Percentiles rank a stretch among this genome's conserved stretches.
Conservation (phyloP, 2,329 filamentous ascomycete genomes). For the Calycina herbarum region DNA sequence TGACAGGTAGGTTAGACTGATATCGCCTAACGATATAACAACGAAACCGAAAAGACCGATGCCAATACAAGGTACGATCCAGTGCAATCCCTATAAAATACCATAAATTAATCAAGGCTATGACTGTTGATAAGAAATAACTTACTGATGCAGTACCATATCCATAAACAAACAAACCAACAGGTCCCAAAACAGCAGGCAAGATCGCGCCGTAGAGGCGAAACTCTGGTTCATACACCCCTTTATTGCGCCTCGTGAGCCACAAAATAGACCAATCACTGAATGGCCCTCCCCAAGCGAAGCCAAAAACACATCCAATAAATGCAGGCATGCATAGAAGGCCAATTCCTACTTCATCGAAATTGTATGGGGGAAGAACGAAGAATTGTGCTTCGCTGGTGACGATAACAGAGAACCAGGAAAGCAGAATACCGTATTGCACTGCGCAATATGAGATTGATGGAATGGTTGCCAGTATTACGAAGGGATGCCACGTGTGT, state of each 20-base stretch:
- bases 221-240: conserved; percentile 45
- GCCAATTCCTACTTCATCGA: conserved; percentile 40
- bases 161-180: conserved; percentile 17
- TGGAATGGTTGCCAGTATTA: conserved; percentile 41
- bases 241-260: conserved; percentile 40
- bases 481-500: conserved; percentile 41
- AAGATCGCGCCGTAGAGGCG: conserved; percentile 37
- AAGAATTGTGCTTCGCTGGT: conserved; percentile 41
- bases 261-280: conserved; percentile 41
- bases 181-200: conserved; percentile 11
- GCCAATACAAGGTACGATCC: conserved; percentile 20
- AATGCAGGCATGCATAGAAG: conserved; percentile 43
- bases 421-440: conserved; percentile 41
- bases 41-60: conserved; percentile 16
- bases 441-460: conserved; percentile 42
- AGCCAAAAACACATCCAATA: conserved; percentile 41
- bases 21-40: conserved; percentile 9
- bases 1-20: conserved; percentile 16
- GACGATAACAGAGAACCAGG: conserved; percentile 42
- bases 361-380: conserved; percentile 43
- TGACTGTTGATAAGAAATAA: background rate
- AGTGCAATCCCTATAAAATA: conserved; percentile 10
- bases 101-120: background rate
- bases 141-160: conserved; percentile 12
- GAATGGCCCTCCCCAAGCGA: conserved; percentile 38